A percentile compares a stretch with the other conserved stretches of the same genome.
Conservation (phyloP, 768 basidiomycete genomes). For the Boletellus ananiceps region DNA sequence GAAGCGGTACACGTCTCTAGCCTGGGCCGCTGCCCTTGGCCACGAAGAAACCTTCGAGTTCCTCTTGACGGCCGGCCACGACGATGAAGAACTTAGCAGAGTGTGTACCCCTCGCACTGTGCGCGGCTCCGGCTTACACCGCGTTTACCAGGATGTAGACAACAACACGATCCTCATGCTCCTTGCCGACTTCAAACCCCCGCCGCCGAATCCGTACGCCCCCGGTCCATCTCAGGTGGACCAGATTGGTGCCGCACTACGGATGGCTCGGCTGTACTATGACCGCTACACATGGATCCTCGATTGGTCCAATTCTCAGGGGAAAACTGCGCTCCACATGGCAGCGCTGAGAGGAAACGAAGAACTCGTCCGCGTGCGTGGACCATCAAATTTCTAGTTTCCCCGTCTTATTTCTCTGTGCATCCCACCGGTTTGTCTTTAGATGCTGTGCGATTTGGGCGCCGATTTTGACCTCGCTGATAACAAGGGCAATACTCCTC, state of each 20-base stretch:
- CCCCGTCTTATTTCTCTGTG: slow-evolving; percentile 8
- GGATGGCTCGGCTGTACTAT: slow-evolving; percentile 85
- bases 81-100: slow-evolving; percentile 88
- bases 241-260: slow-evolving; percentile 64
- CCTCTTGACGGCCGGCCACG: slow-evolving; percentile 79
- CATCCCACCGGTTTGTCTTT: slow-evolving; percentile 7
- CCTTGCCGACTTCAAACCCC: slow-evolving; percentile 76
- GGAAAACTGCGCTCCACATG: slow-evolving; percentile 87
- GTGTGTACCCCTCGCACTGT: slow-evolving; percentile 42
- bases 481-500: slow-evolving; percentile 85
- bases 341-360: slow-evolving; percentile 88
- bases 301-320: slow-evolving; percentile 89
- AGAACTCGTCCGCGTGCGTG: slow-evolving; percentile 75
- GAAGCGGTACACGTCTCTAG: slow-evolving; percentile 78
- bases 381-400: slow-evolving; percentile 8
- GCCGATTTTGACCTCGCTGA: slow-evolving; percentile 90
- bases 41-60: slow-evolving; percentile 94
- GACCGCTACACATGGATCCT: slow-evolving; percentile 83
- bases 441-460: slow-evolving; percentile 90
- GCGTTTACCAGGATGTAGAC: slow-evolving; percentile 67
- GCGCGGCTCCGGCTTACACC: slow-evolving; percentile 17
- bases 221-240: slow-evolving; percentile 51
- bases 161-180: slow-evolving; percentile 92
- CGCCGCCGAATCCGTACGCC: slow-evolving; percentile 41
- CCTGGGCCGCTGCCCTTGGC: slow-evolving; percentile 87